Conservation (phyloP, 2,329 filamentous ascomycete genomes). For the Colletotrichum chlorophyti region DNA sequence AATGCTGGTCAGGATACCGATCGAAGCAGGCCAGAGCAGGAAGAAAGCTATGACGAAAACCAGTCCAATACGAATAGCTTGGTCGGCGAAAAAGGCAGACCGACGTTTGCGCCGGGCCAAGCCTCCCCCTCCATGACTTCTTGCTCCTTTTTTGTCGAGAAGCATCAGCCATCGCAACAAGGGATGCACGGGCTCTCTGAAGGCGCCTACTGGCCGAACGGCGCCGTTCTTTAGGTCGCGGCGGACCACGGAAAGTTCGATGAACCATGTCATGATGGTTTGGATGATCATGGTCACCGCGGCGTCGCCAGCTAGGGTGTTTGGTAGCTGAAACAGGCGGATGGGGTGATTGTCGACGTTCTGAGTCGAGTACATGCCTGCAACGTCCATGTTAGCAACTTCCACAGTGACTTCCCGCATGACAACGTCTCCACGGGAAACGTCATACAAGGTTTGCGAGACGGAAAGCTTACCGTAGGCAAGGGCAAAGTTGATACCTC, state of each 20-base stretch:
- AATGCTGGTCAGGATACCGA: conserved; percentile 49
- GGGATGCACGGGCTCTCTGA: conserved; percentile 41
- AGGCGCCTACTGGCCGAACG: conserved; percentile 55
- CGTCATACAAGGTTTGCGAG: too few relatives aligned
- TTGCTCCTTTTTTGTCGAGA: conserved; percentile 36
- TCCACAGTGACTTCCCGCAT: too few relatives aligned
- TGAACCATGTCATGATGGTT: conserved; percentile 57
- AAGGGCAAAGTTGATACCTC: conserved; percentile 58
- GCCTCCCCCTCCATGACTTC: conserved; percentile 36
- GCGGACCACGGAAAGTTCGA: conserved; percentile 55
- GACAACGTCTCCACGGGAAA: too few relatives aligned
- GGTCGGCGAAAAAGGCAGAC: conserved; percentile 39
- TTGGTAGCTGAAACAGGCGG: conserved; percentile 56
- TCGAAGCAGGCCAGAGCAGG: conserved; percentile 49
- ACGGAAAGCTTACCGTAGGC: conserved; percentile 50
- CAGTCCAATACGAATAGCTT: conserved; percentile 43
- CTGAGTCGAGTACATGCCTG: conserved; percentile 55
- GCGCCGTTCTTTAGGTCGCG: conserved; percentile 51
- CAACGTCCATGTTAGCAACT: background rate
- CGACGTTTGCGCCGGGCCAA: conserved; percentile 33
- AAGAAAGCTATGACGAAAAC: conserved; percentile 47
- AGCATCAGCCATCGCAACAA: conserved; percentile 53
- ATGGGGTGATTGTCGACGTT: conserved; percentile 45
- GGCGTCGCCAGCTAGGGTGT: conserved; percentile 57
- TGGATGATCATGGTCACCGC: conserved; percentile 59